Conservation (phyloP, 1,284 basidiomycete genomes). For the Tilletia caries region DNA sequence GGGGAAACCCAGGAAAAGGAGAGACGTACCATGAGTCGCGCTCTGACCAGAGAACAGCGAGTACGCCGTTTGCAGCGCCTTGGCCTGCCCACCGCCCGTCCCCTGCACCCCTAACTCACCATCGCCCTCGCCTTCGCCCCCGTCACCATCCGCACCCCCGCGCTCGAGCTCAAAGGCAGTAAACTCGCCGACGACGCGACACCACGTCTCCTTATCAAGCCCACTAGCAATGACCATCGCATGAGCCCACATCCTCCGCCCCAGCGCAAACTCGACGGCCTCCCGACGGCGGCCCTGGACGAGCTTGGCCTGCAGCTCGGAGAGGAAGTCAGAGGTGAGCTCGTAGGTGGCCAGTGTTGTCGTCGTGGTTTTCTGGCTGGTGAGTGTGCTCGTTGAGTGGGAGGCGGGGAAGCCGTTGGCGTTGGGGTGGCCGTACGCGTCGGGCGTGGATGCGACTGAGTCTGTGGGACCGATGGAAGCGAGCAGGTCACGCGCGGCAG, state of each 20-base stretch:
- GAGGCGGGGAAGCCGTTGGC: neutral
- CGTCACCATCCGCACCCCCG: constrained; percentile 18
- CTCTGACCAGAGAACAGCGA: constrained; percentile 43
- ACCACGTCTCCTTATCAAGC: constrained; percentile 89
- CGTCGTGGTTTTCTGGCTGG: neutral
- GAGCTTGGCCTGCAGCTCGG: constrained; percentile 43
- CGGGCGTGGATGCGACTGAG: neutral
- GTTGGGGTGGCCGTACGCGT: neutral
- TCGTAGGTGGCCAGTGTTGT: constrained; percentile 36
- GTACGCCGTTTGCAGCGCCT: constrained; percentile 4
- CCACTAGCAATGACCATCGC: constrained; percentile 91
- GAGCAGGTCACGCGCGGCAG: constrained; percentile 28
- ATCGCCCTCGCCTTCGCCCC: neutral
- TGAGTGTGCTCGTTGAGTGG: neutral
- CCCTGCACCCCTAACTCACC: too few species aligned
- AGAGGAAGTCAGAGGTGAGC: constrained; percentile 36
- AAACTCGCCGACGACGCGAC: constrained; percentile 82
- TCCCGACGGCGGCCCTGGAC: constrained; percentile 72
- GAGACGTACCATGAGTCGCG: constrained; percentile 1
- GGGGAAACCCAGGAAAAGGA: too few species aligned
- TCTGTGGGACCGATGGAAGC: constrained; percentile 19
- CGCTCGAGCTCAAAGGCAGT: constrained; percentile 72
- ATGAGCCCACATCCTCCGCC: constrained; percentile 88
- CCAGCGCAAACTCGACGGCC: constrained; percentile 82
- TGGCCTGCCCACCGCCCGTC: neutral